Evolutionary conservation across 2,329 filamentous ascomycete species (phyloP).

Genomic region (Stachybotrys chlorohalonatus): DNA sequence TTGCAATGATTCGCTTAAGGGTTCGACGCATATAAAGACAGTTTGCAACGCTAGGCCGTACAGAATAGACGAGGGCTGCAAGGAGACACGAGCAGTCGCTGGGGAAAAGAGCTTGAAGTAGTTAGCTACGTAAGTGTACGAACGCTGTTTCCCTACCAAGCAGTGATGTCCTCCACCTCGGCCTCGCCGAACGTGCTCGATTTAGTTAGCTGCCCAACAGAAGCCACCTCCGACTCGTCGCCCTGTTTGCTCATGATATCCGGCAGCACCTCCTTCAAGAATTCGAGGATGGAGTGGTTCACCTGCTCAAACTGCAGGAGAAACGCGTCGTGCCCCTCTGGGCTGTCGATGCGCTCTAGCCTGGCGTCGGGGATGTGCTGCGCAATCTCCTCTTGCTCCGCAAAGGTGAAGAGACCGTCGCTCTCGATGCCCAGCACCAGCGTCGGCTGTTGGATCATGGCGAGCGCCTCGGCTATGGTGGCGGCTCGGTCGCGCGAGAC

Average conservation of each 20-base stretch:
- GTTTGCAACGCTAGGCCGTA: neutral
- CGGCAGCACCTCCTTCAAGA: constrained; percentile 72
- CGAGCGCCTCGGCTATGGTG: constrained; percentile 64
- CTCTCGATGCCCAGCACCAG: constrained; percentile 91
- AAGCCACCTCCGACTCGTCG: constrained; percentile 35
- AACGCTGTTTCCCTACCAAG: constrained; percentile 50
- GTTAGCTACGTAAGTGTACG: neutral
- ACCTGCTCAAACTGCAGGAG: constrained; percentile 96
- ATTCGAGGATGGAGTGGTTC: constrained; percentile 76
- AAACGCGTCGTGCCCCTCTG: constrained; percentile 95
- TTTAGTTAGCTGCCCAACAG: constrained; percentile 62
- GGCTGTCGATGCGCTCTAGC: constrained; percentile 81
- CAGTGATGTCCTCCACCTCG: constrained; percentile 92
- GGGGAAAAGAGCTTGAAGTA: neutral
- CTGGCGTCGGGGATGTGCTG: constrained; percentile 67
- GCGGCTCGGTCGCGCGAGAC: constrained; percentile 69
- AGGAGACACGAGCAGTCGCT: neutral
- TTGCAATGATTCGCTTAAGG: neutral
- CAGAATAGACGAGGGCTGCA: neutral
- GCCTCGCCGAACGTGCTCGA: constrained; percentile 91
- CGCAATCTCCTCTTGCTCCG: constrained; percentile 89
- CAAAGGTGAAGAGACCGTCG: constrained; percentile 93
- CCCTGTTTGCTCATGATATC: constrained; percentile 72
- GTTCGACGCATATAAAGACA: neutral
- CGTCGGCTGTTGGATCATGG: constrained; percentile 77